Evolutionary conservation across 2,329 filamentous ascomycete species (phyloP).

Genomic region (Cladophialophora chaetospira): DNA sequence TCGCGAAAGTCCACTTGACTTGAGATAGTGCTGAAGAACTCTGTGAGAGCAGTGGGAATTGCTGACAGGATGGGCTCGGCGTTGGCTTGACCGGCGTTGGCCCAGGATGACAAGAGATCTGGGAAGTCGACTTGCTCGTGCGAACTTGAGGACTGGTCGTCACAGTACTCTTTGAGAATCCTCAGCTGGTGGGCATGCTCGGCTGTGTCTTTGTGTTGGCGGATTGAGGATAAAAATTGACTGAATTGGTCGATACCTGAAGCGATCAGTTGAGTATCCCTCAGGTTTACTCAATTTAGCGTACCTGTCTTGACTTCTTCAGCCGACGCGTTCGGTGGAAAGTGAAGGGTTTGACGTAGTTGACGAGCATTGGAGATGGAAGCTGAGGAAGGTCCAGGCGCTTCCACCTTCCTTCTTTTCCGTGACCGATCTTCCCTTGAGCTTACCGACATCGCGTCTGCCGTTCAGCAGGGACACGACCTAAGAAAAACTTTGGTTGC

Average conservation of each 20-base stretch:
- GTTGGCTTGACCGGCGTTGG: conserved; percentile 74
- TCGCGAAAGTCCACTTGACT: conserved; percentile 71
- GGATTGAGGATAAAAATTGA: conserved; percentile 46
- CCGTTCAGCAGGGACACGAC: background rate
- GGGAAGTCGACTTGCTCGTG: conserved; percentile 65
- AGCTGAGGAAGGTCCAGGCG: conserved; percentile 16
- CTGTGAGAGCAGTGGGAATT: conserved; percentile 75
- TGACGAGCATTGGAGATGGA: conserved; percentile 59
- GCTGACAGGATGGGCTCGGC: conserved; percentile 80
- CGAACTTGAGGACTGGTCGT: conserved; percentile 56
- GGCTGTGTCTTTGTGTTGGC: conserved; percentile 39
- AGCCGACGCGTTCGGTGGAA: conserved; percentile 62
- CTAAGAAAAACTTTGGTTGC: too few relatives aligned
- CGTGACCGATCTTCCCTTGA: conserved; percentile 14
- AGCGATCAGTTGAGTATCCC: background rate
- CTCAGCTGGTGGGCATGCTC: conserved; percentile 44
- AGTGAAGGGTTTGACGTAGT: conserved; percentile 64
- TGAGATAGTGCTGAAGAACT: conserved; percentile 78
- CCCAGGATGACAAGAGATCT: conserved; percentile 87
- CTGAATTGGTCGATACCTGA: conserved; percentile 49
- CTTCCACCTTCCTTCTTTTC: conserved; percentile 46
- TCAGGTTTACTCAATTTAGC: conserved; percentile 42
- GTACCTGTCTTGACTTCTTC: conserved; percentile 62
- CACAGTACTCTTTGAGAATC: conserved; percentile 51
- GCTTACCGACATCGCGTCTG: background rate